Evolutionary conservation across 31 red algal genomes (phyloP), one percentile per base, ranked within the genome.

Genomic region (Asparagopsis taxiformis): DNA sequence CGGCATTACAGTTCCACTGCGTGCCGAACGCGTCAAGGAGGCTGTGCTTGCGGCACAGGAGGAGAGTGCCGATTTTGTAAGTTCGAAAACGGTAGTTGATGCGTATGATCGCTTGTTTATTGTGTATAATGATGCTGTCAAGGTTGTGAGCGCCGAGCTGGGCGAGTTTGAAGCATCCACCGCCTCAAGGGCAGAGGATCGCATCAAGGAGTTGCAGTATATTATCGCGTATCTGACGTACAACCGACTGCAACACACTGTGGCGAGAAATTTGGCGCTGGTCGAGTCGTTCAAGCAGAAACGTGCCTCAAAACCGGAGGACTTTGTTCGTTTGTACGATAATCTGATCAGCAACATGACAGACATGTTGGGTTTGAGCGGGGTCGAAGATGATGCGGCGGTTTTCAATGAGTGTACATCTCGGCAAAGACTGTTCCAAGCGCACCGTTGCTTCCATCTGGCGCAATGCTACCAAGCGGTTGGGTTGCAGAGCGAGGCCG

Each of bases 391-490:
- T 15, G 59, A 77, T 30, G 72, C 82, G 1, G 59, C 55, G 10
- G 33, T 87, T 15, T 37, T 55, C 3, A 62, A 55, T 28, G 64
- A 70, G 32, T 36, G 55, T 24, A 64, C 77, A 32, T 30, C 51
- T 2, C 60, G 65, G 38, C 72, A 50, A 15, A 87, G 32, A 30
- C 51, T 70, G 15, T 90, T 79, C 48, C 86, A 69, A 3, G 75
- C 86, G 26, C 86, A 81, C 39, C 68, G 86, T 11, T 90, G 86
- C 30, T 82, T 74, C 37, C 70, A 90, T 62, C 69, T 90, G 53
- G 86, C 86, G 6, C 68, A 75, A 37, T 66, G 86, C 62, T 79
- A 90, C 36, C 69, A 39, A 35, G 86, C 59, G 21, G 86, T 59
- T 4, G 64, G 62, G 31, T 44, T 63, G 28, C 51, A 72, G 59